These are phyloP conservation scores for Gonapodya prolifera DNA, from an alignment of 192 early-diverging fungal genomes.

Conservation along the genomic window DNA sequence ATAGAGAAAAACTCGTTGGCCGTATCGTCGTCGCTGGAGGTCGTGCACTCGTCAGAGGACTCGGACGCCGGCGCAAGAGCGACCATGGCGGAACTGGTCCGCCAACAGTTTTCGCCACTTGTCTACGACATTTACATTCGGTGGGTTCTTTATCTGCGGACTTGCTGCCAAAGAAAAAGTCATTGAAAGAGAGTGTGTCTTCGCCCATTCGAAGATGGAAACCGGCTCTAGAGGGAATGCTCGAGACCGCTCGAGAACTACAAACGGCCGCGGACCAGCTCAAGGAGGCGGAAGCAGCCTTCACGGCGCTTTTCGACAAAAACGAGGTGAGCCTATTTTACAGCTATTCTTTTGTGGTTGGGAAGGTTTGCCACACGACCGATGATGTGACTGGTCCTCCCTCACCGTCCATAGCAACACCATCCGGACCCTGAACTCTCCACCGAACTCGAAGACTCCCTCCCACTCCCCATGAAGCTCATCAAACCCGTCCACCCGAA, in stretches of 20 bases:
- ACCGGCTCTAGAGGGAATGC: not conserved
- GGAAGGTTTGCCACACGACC: too few relatives aligned
- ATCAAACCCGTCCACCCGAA: not conserved
- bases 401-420: too few relatives aligned
- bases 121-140: not conserved
- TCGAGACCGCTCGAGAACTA: not conserved
- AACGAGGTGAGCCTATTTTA: not conserved
- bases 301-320: not conserved
- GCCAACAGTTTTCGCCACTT: not conserved
- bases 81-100: not conserved
- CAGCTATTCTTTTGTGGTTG: not conserved
- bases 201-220: not conserved
- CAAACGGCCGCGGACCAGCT: not conserved
- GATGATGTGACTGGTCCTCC: too few relatives aligned
- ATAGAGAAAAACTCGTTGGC: not conserved
- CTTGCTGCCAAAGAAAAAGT: not conserved
- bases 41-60: not conserved
- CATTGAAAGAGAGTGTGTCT: not conserved
- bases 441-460: not conserved
- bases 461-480: not conserved
- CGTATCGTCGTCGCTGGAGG: not conserved
- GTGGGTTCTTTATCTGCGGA: too few relatives aligned
- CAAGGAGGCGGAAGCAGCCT: not conserved
- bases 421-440: not conserved
- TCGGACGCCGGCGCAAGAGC: not conserved